These are phyloP conservation scores for Trametes hirsuta DNA, from an alignment of 1,284 basidiomycete genomes.

Conservation along the genomic window DNA sequence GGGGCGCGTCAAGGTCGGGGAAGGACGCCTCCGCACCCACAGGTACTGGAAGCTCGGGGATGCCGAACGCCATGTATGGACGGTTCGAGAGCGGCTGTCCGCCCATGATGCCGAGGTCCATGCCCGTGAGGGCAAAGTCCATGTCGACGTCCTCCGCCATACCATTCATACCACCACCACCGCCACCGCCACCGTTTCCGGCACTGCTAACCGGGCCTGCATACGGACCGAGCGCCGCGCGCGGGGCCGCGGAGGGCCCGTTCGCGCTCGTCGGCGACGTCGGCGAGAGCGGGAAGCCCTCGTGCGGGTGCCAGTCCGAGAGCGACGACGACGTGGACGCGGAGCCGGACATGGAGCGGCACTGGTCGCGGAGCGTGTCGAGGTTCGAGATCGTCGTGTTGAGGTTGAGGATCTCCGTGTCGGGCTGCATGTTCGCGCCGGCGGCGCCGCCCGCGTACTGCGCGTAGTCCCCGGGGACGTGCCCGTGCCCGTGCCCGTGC, in stretches of 20 bases:
- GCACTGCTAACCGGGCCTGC: neutral
- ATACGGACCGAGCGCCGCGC: neutral
- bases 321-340: conserved; percentile 8
- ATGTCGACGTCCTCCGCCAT: conserved; percentile 26
- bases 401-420: conserved; percentile 21
- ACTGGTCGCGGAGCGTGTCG: conserved; percentile 25
- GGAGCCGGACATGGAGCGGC: conserved; percentile 13
- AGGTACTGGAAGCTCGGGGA: conserved; percentile 26
- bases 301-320: conserved; percentile 16
- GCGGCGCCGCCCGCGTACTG: conserved; percentile 5
- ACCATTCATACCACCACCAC: neutral
- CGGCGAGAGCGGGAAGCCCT: conserved; percentile 11
- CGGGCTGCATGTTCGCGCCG: conserved; percentile 12
- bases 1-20: conserved; percentile 27
- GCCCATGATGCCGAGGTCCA: conserved; percentile 28
- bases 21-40: conserved; percentile 9
- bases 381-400: conserved; percentile 22
- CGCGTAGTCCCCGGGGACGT: neutral
- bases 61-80: conserved; percentile 31
- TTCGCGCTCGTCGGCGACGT: conserved; percentile 1
- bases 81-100: conserved; percentile 28
- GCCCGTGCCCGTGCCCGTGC: conserved; percentile 4
- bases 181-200: conserved; percentile 3
- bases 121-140: conserved; percentile 28
- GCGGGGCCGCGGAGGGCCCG: neutral